phyloP scores from a whole-genome alignment of 352 stramenopile genomes.

The Globisporangium uncinulatum region DNA sequence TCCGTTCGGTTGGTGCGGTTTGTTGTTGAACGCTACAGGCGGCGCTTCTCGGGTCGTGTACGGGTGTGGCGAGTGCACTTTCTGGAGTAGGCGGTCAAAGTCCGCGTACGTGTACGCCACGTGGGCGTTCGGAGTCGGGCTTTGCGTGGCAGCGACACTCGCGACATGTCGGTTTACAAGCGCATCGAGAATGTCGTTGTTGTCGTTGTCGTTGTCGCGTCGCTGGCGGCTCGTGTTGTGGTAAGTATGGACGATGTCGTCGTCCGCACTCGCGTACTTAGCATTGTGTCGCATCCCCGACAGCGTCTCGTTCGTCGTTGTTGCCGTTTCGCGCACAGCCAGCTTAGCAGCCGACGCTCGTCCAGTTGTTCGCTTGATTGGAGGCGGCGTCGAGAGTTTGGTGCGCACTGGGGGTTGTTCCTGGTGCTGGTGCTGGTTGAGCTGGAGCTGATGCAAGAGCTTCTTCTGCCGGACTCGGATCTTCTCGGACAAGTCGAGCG shows the following conservation, averaged over 20 bases:
- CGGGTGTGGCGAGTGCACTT: slow-evolving; percentile 23
- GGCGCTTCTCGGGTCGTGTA: slow-evolving; percentile 11
- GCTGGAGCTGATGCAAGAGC: slow-evolving; percentile 61
- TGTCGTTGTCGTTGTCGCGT: not conserved
- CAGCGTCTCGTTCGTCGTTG: not conserved
- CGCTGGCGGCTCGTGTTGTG: not conserved
- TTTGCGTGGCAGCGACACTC: not conserved
- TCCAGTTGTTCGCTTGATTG: not conserved
- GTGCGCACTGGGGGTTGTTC: not conserved
- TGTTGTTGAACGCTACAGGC: slow-evolving; percentile 6
- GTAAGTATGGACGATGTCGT: not conserved
- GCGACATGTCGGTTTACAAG: slow-evolving; percentile 13
- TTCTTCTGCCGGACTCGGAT: slow-evolving; percentile 77
- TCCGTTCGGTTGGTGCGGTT: slow-evolving; percentile 9
- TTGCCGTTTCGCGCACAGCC: not conserved
- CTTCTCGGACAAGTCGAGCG: slow-evolving; percentile 72
- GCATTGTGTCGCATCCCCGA: too few species aligned
- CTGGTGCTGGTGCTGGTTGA: slow-evolving; percentile 16
- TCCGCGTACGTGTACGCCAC: slow-evolving; percentile 16
- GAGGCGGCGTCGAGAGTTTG: not conserved
- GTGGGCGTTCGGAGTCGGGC: not conserved
- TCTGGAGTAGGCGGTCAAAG: slow-evolving; percentile 40
- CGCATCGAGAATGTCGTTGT: slow-evolving; percentile 39
- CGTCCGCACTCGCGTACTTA: not conserved
- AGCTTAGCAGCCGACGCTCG: not conserved